phyloP scores from a whole-genome alignment of 2,329 filamentous ascomycete genomes.

The Paradendryphiella salina region DNA sequence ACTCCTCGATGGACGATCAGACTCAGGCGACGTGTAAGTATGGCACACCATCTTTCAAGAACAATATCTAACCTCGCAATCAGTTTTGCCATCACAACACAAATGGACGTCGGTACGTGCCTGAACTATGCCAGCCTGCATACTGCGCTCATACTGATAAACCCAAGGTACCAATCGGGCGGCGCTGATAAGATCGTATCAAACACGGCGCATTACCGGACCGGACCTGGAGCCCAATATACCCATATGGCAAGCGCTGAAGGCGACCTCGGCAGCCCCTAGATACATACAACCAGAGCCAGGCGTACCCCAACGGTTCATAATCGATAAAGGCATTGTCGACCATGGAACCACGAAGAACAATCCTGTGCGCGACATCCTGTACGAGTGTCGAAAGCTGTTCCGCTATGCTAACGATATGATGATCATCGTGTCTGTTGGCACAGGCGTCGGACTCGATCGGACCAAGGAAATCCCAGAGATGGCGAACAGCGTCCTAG shows the following conservation, averaged over 20 bases:
- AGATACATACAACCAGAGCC: constrained; percentile 26
- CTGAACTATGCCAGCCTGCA: not conserved
- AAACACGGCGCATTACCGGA: constrained; percentile 36
- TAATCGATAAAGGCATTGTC: constrained; percentile 37
- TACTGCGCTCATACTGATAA: not conserved
- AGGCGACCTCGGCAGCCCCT: constrained; percentile 30
- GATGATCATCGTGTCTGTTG: constrained; percentile 39
- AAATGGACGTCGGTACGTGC: constrained; percentile 31
- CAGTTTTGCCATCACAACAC: constrained; percentile 37
- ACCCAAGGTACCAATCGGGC: constrained; percentile 26
- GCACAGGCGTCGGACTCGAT: constrained; percentile 30
- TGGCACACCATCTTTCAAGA: not conserved
- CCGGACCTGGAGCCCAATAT: constrained; percentile 35
- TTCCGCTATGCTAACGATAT: constrained; percentile 39
- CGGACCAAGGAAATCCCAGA: constrained; percentile 24
- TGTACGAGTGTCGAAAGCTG: constrained; percentile 39
- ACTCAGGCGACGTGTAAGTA: constrained; percentile 39
- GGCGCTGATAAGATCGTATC: constrained; percentile 38
- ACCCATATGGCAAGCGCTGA: constrained; percentile 34
- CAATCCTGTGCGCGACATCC: constrained; percentile 38
- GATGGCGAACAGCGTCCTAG: constrained; percentile 34
- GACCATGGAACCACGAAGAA: constrained; percentile 41
- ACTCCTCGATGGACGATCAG: constrained; percentile 30
- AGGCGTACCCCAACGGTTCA: constrained; percentile 20
- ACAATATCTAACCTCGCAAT: constrained; percentile 6